These are phyloP conservation scores for Nicotiana obtusifolia DNA, from an alignment of 257 asterid genomes.

Conservation along the genomic window DNA sequence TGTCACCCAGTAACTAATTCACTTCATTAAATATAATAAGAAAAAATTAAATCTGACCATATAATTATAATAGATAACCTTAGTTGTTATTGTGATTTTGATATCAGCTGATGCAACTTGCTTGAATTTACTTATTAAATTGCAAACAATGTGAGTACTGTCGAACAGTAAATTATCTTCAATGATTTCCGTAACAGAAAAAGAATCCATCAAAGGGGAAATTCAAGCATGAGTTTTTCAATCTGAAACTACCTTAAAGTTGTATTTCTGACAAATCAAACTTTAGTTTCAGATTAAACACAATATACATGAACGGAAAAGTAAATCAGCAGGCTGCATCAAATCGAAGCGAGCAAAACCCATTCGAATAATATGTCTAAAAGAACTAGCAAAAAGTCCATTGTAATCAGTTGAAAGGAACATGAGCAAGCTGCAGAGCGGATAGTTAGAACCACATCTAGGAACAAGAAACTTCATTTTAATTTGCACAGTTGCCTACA, in stretches of 20 bases:
- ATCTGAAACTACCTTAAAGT: not conserved
- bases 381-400: not conserved
- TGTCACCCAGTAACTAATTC: conserved; percentile 14
- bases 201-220: not conserved
- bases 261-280: not conserved
- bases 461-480: not conserved
- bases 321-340: not conserved
- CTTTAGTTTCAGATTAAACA: not conserved
- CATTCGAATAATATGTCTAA: not conserved
- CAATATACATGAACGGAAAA: not conserved
- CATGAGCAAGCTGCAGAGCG: not conserved
- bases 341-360: not conserved
- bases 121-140: not conserved
- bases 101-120: not conserved
- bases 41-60: not conserved
- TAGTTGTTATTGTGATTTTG: not conserved
- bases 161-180: not conserved
- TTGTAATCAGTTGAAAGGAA: not conserved
- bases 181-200: not conserved
- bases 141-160: not conserved
- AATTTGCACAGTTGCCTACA: not conserved
- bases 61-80: not conserved
- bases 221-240: not conserved
- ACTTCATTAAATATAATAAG: not conserved
- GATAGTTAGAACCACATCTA: not conserved